A percentile compares a stretch with the other conserved stretches of the same genome.
These are phyloP conservation scores for Pyrrhoderma noxium DNA, from an alignment of 1,284 basidiomycete genomes.

Conservation along the genomic window DNA sequence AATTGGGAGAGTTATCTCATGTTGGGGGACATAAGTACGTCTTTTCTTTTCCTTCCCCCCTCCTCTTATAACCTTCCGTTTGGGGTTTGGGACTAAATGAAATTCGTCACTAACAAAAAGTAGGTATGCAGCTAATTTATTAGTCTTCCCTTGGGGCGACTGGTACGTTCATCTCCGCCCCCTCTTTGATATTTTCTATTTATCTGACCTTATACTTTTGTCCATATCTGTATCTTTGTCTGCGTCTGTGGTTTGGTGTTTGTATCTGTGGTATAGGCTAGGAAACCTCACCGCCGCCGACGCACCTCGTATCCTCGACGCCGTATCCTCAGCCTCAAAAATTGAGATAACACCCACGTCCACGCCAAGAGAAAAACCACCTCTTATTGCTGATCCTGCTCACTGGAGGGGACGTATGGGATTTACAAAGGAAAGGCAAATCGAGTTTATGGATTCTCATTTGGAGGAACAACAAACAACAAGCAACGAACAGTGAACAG, in stretches of 20 bases:
- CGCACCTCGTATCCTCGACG: constrained; percentile 47
- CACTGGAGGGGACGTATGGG: constrained; percentile 78
- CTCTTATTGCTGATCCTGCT: constrained; percentile 26
- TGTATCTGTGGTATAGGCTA: constrained; percentile 51
- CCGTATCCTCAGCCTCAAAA: constrained; percentile 27
- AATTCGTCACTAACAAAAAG: neutral
- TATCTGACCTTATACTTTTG: neutral
- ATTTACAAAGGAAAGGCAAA: constrained; percentile 55
- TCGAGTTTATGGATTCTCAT: constrained; percentile 18
- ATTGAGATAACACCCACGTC: neutral
- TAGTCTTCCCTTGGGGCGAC: constrained; percentile 71
- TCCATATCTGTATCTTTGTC: too few relatives aligned
- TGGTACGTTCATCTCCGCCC: constrained; percentile 43
- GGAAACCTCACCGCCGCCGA: constrained; percentile 51
- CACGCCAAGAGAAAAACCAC: constrained; percentile 17
- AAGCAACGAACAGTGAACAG: too few relatives aligned
- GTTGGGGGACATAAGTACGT: constrained; percentile 81
- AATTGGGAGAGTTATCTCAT: constrained; percentile 65
- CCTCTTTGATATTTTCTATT: neutral
- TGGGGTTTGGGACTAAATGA: too few relatives aligned
- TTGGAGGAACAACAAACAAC: too few relatives aligned
- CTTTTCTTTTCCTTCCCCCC: neutral
- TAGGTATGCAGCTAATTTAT: constrained; percentile 74
- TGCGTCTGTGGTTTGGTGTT: too few relatives aligned
- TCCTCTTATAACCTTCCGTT: neutral